Conservation (phyloP, 2,329 filamentous ascomycete genomes). For the Ophiosphaerella herpotricha region DNA sequence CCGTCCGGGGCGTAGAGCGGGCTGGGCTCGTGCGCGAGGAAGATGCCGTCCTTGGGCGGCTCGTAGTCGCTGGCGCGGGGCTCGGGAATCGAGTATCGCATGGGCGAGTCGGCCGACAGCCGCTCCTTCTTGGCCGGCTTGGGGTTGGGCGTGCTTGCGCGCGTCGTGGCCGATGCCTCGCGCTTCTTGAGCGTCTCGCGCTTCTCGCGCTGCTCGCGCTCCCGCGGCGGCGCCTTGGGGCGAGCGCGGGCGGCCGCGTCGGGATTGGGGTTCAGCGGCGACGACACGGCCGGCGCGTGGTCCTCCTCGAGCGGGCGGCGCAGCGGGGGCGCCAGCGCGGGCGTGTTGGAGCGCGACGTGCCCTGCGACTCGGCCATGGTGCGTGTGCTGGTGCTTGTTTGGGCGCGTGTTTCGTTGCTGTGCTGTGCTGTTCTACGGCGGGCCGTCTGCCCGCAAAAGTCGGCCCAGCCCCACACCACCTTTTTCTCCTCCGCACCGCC, state of each 20-base stretch:
- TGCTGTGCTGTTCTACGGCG: conserved; percentile 6
- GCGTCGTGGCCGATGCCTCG: conserved; percentile 50
- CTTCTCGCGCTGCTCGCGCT: conserved; percentile 55
- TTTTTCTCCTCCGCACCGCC: conserved; percentile 7
- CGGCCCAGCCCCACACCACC: conserved; percentile 13
- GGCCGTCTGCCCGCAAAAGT: conserved; percentile 15
- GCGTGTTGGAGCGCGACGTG: conserved; percentile 44
- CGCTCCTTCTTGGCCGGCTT: conserved; percentile 45
- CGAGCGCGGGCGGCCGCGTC: conserved; percentile 53
- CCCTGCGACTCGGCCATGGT: conserved; percentile 43
- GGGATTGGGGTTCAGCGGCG: conserved; percentile 70
- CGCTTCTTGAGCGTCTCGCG: conserved; percentile 60
- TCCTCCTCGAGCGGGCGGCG: conserved; percentile 71
- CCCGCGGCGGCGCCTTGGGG: conserved; percentile 42
- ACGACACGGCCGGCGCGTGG: conserved; percentile 72
- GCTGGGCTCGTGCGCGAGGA: conserved; percentile 53
- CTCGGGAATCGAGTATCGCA: conserved; percentile 56
- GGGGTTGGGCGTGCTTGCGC: conserved; percentile 46
- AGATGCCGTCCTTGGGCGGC: conserved; percentile 52
- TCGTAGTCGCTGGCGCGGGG: conserved; percentile 56
- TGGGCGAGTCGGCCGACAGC: conserved; percentile 50
- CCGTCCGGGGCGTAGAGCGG: conserved; percentile 51
- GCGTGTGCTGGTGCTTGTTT: not conserved
- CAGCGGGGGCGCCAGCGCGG: conserved; percentile 53
- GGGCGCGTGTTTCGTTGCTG: not conserved